Percentiles rank a stretch among this genome's conserved stretches.
These are phyloP conservation scores for Kwoniella europaea DNA, from an alignment of 768 basidiomycete species.

Conservation along the genomic window DNA sequence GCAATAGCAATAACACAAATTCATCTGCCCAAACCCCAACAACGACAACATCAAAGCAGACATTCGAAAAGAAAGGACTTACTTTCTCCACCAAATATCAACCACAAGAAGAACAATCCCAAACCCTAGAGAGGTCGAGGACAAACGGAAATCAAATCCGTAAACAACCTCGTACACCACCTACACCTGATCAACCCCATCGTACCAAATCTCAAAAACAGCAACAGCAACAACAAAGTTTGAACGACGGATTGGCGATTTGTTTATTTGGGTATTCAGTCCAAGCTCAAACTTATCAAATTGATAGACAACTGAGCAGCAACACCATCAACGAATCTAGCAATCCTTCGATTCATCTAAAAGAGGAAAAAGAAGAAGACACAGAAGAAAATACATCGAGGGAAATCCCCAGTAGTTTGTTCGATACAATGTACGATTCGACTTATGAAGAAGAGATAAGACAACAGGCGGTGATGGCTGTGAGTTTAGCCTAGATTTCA, in stretches of 20 bases:
- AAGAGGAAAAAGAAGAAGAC: neutral
- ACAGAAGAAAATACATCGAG: neutral
- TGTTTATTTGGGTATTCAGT: conserved; percentile 43
- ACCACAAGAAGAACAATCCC: neutral
- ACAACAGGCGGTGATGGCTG: conserved; percentile 55
- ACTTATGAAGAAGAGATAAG: conserved; percentile 52
- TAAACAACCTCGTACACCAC: conserved; percentile 1
- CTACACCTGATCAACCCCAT: neutral
- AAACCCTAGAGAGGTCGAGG: neutral
- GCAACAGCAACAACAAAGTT: neutral
- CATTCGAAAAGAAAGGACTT: neutral
- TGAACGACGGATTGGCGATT: conserved; percentile 39
- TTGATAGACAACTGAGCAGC: conserved; percentile 1
- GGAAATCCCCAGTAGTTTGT: neutral
- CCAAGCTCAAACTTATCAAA: conserved; percentile 11
- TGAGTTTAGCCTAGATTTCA: conserved; percentile 21
- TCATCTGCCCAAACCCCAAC: neutral
- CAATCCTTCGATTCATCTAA: neutral
- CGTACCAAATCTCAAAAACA: neutral
- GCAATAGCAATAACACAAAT: neutral
- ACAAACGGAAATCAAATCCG: conserved; percentile 1
- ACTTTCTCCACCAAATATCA: neutral
- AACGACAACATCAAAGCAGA: neutral
- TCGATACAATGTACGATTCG: conserved; percentile 39
- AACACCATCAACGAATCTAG: neutral